These are phyloP conservation scores for Cryphonectria carpinicola DNA, from an alignment of 2,329 filamentous ascomycete genomes.

Conservation along the genomic window DNA sequence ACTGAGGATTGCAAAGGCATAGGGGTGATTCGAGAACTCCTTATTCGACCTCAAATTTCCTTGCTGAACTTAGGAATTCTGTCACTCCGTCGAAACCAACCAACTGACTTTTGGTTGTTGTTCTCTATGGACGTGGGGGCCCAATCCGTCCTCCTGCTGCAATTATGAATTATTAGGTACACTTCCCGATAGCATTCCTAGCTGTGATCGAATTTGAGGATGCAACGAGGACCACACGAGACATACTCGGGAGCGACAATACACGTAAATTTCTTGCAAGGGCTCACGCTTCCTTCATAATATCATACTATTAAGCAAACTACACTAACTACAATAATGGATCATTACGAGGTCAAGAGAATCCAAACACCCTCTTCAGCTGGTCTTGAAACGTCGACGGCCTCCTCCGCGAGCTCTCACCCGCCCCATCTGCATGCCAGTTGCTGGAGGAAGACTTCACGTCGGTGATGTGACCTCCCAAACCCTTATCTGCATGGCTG, in stretches of 20 bases:
- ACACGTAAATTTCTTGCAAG: not conserved
- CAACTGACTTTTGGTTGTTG: not conserved
- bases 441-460: not conserved
- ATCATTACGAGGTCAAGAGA: conserved; percentile 1
- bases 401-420: not conserved
- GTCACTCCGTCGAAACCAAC: too few relatives aligned
- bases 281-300: not conserved
- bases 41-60: too few relatives aligned
- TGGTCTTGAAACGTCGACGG: conserved; percentile 23
- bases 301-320: not conserved
- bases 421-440: not conserved
- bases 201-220: not conserved
- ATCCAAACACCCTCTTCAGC: conserved; percentile 26
- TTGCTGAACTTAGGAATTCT: too few relatives aligned
- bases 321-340: not conserved
- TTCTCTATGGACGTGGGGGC: not conserved
- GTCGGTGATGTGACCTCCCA: not conserved
- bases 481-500: not conserved
- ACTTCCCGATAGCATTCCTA: too few relatives aligned
- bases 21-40: too few relatives aligned
- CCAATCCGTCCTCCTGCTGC: not conserved
- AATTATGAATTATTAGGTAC: not conserved
- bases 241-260: not conserved
- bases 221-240: not conserved
- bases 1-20: too few relatives aligned